Evolutionary conservation across 2,329 filamentous ascomycete genomes (phyloP).

Genomic region (Huntiella abstrusa): DNA sequence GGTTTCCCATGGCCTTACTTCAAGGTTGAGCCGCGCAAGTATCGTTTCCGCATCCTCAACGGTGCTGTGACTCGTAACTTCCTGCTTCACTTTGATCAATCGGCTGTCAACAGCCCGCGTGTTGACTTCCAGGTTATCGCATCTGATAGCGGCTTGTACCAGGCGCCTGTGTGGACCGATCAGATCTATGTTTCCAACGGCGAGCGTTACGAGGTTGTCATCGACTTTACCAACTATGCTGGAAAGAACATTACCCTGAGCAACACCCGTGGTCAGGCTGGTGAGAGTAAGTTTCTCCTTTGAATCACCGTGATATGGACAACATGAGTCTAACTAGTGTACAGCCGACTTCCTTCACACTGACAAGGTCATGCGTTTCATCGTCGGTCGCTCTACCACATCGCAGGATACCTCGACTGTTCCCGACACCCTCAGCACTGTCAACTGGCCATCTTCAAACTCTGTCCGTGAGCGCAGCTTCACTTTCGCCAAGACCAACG

Average conservation of each 20-base stretch:
- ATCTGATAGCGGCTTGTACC: conserved; percentile 33
- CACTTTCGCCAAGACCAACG: conserved; percentile 25
- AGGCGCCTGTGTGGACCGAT: conserved; percentile 7
- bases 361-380: conserved; percentile 32
- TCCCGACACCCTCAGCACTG: conserved; percentile 18
- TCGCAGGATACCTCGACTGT: conserved; percentile 21
- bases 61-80: conserved; percentile 29
- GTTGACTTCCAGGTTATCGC: conserved; percentile 34
- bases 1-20: conserved; percentile 40
- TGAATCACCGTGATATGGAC: neutral
- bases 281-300: conserved; percentile 7
- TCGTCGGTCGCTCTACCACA: conserved; percentile 21
- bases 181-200: conserved; percentile 28
- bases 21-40: conserved; percentile 40
- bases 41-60: conserved; percentile 36
- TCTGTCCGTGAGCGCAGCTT: conserved; percentile 25
- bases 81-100: conserved; percentile 25
- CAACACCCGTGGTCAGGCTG: conserved; percentile 14
- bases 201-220: conserved; percentile 37
- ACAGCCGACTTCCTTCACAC: conserved; percentile 28
- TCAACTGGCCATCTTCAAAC: conserved; percentile 21
- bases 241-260: conserved; percentile 27
- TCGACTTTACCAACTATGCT: conserved; percentile 32
- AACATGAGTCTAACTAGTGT: neutral
- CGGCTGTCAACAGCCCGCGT: conserved; percentile 15